A percentile compares a stretch with the other conserved stretches of the same genome.
These are phyloP conservation scores for Sarocladium kiliense DNA, from an alignment of 2,329 filamentous ascomycete species.

Conservation along the genomic window DNA sequence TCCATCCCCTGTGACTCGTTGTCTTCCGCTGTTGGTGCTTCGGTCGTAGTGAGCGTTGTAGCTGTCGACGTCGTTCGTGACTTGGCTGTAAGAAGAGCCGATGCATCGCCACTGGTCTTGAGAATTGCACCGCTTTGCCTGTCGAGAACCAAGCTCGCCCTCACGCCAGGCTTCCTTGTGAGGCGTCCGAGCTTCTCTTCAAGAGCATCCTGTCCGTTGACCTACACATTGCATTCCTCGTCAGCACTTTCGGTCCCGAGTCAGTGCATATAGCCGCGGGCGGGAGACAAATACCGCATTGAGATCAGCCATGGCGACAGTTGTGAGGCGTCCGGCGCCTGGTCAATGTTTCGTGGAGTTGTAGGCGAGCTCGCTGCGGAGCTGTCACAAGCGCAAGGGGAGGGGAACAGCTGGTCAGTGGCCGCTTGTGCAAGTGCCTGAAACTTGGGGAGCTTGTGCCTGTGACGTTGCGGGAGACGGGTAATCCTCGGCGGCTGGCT, in stretches of 20 bases:
- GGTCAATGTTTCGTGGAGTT: neutral
- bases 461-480: constrained; percentile 3
- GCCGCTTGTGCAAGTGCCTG: neutral
- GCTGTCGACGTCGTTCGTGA: constrained; percentile 29
- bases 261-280: neutral
- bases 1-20: constrained; percentile 57
- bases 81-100: constrained; percentile 42
- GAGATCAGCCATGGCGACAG: constrained; percentile 5
- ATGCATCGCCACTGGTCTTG: constrained; percentile 66
- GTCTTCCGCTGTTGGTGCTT: constrained; percentile 35
- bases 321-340: constrained; percentile 8
- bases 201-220: constrained; percentile 53
- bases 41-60: constrained; percentile 36
- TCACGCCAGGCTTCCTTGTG: constrained; percentile 72
- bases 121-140: constrained; percentile 67
- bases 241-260: neutral
- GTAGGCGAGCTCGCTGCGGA: constrained; percentile 1
- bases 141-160: constrained; percentile 71
- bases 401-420: neutral
- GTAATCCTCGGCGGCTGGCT: neutral
- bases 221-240: constrained; percentile 19
- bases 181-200: constrained; percentile 63
- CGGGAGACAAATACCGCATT: neutral
- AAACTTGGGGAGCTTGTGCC: neutral
- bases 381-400: constrained; percentile 5